Conservation (phyloP, 2,329 filamentous ascomycete genomes). For the Cladobotryum protrusum region DNA sequence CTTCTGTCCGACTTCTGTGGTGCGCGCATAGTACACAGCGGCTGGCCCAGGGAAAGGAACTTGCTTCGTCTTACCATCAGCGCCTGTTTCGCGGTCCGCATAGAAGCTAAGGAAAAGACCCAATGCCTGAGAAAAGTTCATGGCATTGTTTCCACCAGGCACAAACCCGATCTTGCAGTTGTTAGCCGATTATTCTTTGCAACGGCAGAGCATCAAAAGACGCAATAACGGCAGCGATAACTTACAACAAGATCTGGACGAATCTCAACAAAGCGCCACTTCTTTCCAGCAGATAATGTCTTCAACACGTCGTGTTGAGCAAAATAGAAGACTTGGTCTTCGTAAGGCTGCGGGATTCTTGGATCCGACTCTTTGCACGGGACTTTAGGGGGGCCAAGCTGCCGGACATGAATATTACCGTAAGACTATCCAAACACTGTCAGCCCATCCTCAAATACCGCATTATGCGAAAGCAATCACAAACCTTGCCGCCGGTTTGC, state of each 20-base stretch:
- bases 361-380: constrained; percentile 6
- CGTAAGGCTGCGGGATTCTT: constrained; percentile 7
- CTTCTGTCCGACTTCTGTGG: constrained; percentile 5
- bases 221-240: too few relatives aligned
- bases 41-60: constrained; percentile 3
- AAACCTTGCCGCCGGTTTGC: constrained; percentile 8
- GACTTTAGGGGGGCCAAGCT: constrained; percentile 6
- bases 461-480: neutral
- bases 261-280: constrained; percentile 7
- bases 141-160: constrained; percentile 3
- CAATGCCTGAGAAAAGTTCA: constrained; percentile 6
- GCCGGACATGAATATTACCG: constrained; percentile 5
- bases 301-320: constrained; percentile 3
- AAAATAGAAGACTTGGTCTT: constrained; percentile 9
- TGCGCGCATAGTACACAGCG: constrained; percentile 1
- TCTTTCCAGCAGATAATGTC: constrained; percentile 3
- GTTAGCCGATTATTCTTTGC: neutral
- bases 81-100: neutral
- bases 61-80: neutral
- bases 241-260: constrained; percentile 8
- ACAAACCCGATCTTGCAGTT: constrained; percentile 3
- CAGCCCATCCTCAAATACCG: too few relatives aligned
- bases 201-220: neutral
- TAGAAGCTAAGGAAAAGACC: constrained; percentile 8
- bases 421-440: neutral